Conservation (phyloP, 2,329 filamentous ascomycete species). For the Xenosphaeropsis pyriputrescens region DNA sequence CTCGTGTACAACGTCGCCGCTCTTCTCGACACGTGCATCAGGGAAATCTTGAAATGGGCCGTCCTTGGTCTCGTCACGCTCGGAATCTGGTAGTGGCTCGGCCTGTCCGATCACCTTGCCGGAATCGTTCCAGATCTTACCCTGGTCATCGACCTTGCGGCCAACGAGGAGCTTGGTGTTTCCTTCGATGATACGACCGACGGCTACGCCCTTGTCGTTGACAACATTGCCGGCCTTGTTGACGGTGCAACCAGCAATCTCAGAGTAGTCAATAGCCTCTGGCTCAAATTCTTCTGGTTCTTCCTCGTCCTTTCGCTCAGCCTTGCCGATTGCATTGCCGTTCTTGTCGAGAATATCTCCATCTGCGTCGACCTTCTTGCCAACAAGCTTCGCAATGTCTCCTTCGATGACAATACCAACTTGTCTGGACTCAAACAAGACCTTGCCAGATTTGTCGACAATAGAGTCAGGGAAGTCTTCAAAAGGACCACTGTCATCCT, state of each 20-base stretch:
- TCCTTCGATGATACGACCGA: slow-evolving; percentile 51
- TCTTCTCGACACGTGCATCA: slow-evolving; percentile 33
- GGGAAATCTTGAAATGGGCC: slow-evolving; percentile 45
- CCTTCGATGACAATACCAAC: slow-evolving; percentile 47
- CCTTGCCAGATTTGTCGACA: slow-evolving; percentile 35
- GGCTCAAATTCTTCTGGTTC: slow-evolving; percentile 12
- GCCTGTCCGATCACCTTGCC: slow-evolving; percentile 54
- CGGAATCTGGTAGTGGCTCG: slow-evolving; percentile 44
- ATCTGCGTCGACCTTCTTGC: slow-evolving; percentile 63
- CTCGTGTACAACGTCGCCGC: slow-evolving; percentile 36
- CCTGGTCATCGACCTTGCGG: slow-evolving; percentile 48
- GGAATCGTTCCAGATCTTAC: slow-evolving; percentile 56
- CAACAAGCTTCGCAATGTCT: slow-evolving; percentile 46
- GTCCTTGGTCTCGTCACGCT: slow-evolving; percentile 31
- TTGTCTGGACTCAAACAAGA: slow-evolving; percentile 30
- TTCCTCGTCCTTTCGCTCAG: slow-evolving; percentile 16
- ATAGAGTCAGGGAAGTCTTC: slow-evolving; percentile 39
- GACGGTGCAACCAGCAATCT: slow-evolving; percentile 37
- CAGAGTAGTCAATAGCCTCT: slow-evolving; percentile 25
- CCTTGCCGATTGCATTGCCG: slow-evolving; percentile 32
- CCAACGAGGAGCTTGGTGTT: slow-evolving; percentile 48
- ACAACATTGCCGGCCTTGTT: slow-evolving; percentile 46
- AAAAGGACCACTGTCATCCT: slow-evolving; percentile 31
- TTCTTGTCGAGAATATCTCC: slow-evolving; percentile 73
- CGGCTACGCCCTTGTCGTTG: slow-evolving; percentile 32